Conservation (phyloP, 2,329 filamentous ascomycete genomes). For the Fusarium irregulare region DNA sequence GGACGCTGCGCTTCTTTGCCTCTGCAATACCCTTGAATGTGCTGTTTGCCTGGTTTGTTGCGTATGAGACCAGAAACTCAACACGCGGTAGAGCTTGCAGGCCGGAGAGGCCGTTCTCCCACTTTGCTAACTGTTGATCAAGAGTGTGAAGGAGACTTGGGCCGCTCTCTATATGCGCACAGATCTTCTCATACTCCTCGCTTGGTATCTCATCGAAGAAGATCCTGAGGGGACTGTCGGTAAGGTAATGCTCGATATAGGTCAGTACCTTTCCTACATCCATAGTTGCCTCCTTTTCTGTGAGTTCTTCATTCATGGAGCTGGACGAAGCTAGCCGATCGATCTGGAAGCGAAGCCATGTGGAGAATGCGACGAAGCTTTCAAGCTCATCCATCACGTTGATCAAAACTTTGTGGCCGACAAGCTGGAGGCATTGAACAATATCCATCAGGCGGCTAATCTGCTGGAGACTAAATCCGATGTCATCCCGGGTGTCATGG, state of each 20-base stretch:
- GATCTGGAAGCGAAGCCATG: constrained; percentile 86
- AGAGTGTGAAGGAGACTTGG: constrained; percentile 61
- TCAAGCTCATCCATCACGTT: constrained; percentile 80
- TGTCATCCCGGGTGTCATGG: constrained; percentile 72
- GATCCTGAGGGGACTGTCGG: constrained; percentile 70
- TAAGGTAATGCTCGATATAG: constrained; percentile 80
- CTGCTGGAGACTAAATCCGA: constrained; percentile 73
- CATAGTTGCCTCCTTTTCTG: constrained; percentile 80
- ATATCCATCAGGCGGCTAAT: constrained; percentile 76
- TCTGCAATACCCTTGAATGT: constrained; percentile 77
- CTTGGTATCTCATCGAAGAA: constrained; percentile 66
- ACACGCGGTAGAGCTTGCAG: constrained; percentile 68
- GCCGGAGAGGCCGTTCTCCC: constrained; percentile 58
- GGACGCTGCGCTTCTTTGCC: constrained; percentile 74
- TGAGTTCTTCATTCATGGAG: constrained; percentile 74
- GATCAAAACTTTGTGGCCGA: constrained; percentile 78
- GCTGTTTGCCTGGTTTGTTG: constrained; percentile 67
- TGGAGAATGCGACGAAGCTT: constrained; percentile 81
- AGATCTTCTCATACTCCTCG: constrained; percentile 63
- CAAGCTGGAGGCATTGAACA: constrained; percentile 78
- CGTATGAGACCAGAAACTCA: constrained; percentile 70
- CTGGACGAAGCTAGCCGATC: constrained; percentile 76
- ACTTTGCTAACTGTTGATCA: constrained; percentile 60
- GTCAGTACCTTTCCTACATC: constrained; percentile 78
- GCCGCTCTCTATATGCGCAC: constrained; percentile 58